These are phyloP conservation scores for Drosera spatulata DNA, from an alignment of 179 eudicot genomes.

Conservation along the genomic window DNA sequence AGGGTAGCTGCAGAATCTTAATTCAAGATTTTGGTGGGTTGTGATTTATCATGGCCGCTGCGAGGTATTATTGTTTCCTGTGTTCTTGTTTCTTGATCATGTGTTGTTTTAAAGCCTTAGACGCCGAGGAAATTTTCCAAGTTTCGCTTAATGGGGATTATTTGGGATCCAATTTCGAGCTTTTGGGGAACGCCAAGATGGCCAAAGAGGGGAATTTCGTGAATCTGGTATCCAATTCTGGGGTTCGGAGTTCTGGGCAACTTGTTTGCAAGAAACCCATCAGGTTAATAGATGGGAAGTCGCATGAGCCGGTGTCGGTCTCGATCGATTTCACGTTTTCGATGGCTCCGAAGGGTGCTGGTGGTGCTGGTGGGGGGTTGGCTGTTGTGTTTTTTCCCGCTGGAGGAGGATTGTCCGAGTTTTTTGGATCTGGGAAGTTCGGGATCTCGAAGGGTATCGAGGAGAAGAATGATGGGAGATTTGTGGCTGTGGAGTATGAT, in stretches of 20 bases:
- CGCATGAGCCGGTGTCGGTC: slow-evolving; percentile 16
- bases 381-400: too few species aligned
- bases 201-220: slow-evolving; percentile 20
- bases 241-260: slow-evolving; percentile 21
- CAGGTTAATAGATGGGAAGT: slow-evolving; percentile 9
- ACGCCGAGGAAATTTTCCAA: slow-evolving; percentile 19
- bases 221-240: slow-evolving; percentile 23
- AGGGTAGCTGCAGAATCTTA: too few species aligned
- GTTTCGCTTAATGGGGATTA: slow-evolving; percentile 10
- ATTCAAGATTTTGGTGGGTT: too few species aligned
- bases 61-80: neutral
- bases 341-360: slow-evolving; percentile 20
- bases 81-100: neutral
- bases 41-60: too few species aligned
- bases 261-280: slow-evolving; percentile 20
- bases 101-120: slow-evolving; percentile 17
- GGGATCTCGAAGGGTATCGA: slow-evolving; percentile 8
- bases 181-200: slow-evolving; percentile 39
- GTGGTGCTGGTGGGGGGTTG: slow-evolving; percentile 13
- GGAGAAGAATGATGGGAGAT: neutral
- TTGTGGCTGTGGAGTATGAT: slow-evolving; percentile 18
- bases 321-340: slow-evolving; percentile 38
- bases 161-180: slow-evolving; percentile 20
- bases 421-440: slow-evolving; percentile 3
- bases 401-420: neutral